A percentile compares a stretch with the other conserved stretches of the same genome.
Conservation (phyloP, 352 stramenopile genomes). For the Globisporangium cederbergense region DNA sequence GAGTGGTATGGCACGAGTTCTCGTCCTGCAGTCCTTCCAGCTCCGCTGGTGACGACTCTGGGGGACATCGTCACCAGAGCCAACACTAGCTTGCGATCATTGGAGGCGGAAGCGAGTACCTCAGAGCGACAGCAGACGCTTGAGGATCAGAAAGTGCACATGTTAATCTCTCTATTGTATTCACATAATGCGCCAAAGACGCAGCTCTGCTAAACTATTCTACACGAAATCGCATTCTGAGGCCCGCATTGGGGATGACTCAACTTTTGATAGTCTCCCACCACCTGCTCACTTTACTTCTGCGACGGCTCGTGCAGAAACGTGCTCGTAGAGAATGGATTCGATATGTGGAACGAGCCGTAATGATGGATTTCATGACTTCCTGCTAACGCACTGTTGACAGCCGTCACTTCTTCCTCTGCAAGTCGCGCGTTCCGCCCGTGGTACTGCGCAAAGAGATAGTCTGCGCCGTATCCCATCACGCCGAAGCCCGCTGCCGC, state of each 20-base stretch:
- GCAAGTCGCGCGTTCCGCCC: not conserved
- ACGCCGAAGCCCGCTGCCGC: conserved; percentile 33
- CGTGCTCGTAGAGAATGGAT: not conserved
- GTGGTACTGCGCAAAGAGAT: conserved; percentile 5
- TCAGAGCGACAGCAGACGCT: too few species aligned
- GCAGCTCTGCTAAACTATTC: not conserved
- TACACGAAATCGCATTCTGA: not conserved
- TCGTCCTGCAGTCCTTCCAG: too few species aligned
- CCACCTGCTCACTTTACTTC: not conserved
- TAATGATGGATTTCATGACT: not conserved
- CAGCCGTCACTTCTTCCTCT: not conserved
- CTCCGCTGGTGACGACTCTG: too few species aligned
- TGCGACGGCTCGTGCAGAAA: not conserved
- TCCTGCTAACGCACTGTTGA: too few species aligned
- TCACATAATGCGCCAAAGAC: not conserved
- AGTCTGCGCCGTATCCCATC: conserved; percentile 37
- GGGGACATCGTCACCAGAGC: too few species aligned
- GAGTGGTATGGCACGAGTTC: not conserved
- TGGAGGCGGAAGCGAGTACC: too few species aligned
- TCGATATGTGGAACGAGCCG: not conserved
- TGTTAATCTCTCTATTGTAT: not conserved
- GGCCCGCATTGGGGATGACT: too few species aligned
- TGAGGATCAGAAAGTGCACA: too few species aligned
- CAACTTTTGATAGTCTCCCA: too few species aligned
- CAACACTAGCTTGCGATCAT: too few species aligned